phyloP scores from a whole-genome alignment of 2,329 filamentous ascomycete genomes.

The Colletotrichum sp. region DNA sequence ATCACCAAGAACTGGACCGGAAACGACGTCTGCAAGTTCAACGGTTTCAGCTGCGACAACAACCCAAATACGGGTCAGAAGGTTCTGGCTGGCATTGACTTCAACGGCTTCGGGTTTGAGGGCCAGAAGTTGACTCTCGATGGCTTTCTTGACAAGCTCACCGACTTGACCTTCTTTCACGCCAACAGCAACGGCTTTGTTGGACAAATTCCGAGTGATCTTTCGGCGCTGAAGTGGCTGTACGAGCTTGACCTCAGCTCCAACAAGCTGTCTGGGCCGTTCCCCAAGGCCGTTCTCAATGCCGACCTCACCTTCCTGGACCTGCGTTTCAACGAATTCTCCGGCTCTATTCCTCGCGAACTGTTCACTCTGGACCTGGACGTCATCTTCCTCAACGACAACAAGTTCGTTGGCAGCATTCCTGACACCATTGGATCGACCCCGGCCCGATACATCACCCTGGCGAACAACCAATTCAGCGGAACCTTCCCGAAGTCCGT shows the following conservation, averaged over 20 bases:
- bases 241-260: neutral
- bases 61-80: neutral
- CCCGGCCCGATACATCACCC: neutral
- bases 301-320: neutral
- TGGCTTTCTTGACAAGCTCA: constrained; percentile 5
- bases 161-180: constrained; percentile 3
- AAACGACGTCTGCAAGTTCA: neutral
- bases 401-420: neutral
- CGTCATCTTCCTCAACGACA: neutral
- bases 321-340: constrained; percentile 1
- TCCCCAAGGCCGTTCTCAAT: neutral
- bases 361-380: neutral
- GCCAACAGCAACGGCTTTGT: neutral
- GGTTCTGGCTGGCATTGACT: neutral
- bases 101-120: neutral
- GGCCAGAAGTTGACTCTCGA: neutral
- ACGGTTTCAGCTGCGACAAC: neutral
- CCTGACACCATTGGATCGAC: neutral
- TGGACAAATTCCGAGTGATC: neutral
- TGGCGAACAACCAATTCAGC: neutral
- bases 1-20: neutral
- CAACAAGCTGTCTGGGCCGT: neutral
- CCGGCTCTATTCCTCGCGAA: neutral
- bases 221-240: neutral
- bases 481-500: neutral